A percentile compares a stretch with the other conserved stretches of the same genome.
Evolutionary conservation across 257 asterid genomes (phyloP).

Genomic region (Solanum peruvianum): DNA sequence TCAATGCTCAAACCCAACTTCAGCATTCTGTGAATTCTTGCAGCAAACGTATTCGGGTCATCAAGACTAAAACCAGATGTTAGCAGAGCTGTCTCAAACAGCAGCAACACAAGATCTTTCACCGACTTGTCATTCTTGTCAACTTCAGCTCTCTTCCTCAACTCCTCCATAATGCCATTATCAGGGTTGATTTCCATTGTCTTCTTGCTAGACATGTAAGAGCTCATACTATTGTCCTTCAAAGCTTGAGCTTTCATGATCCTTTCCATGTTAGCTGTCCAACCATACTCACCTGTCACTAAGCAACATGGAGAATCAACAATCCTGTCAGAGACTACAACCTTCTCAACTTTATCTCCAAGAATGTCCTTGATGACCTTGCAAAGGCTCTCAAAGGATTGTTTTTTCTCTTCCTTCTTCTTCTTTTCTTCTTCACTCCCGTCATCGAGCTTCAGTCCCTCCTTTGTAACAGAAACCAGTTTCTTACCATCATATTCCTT

Average conservation of each 20-base stretch:
- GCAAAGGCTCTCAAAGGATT: neutral
- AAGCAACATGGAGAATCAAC: constrained; percentile 4
- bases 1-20: constrained; percentile 1
- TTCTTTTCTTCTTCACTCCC: neutral
- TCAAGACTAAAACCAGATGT: constrained; percentile 5
- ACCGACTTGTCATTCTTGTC: neutral
- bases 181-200: constrained; percentile 2
- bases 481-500: neutral
- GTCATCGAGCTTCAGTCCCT: neutral
- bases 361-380: neutral
- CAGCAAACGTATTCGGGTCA: neutral
- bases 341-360: neutral
- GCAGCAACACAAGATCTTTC: constrained; percentile 1
- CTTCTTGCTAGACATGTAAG: constrained; percentile 2
- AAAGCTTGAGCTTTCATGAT: neutral
- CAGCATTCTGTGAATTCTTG: constrained; percentile 1
- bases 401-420: neutral
- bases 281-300: constrained; percentile 2
- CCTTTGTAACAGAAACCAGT: neutral
- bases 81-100: neutral
- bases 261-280: neutral
- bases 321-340: neutral
- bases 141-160: neutral
- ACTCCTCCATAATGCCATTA: neutral
- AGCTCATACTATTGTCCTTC: neutral